Percentiles rank a stretch among this genome's conserved stretches.
Conservation (phyloP, 2,329 filamentous ascomycete genomes). For the Diaporthe sp. region DNA sequence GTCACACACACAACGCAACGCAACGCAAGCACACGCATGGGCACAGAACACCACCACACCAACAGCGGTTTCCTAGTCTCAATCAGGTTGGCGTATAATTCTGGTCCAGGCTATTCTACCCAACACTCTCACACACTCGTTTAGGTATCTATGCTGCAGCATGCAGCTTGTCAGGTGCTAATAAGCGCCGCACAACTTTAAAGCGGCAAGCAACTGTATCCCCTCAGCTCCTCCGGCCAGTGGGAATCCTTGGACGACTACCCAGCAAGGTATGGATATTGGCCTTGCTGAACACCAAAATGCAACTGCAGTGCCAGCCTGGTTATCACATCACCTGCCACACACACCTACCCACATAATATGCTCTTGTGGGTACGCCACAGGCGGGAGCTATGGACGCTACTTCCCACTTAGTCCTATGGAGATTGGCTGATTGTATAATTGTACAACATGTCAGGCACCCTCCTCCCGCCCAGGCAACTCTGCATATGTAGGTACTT, state of each 20-base stretch:
- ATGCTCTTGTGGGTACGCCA: conserved; percentile 2
- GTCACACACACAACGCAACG: neutral
- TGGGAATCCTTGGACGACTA: neutral
- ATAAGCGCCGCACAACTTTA: conserved; percentile 19
- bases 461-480: neutral
- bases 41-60: neutral
- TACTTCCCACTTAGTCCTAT: neutral
- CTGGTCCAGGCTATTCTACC: neutral
- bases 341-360: conserved; percentile 28
- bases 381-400: conserved; percentile 1
- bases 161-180: conserved; percentile 31
- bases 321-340: conserved; percentile 10
- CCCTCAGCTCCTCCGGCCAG: conserved; percentile 13
- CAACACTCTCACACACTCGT: neutral
- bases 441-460: neutral
- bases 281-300: conserved; percentile 2
- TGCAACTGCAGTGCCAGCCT: conserved; percentile 14
- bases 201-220: conserved; percentile 14
- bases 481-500: neutral
- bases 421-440: neutral
- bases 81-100: conserved; percentile 11
- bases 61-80: conserved; percentile 15
- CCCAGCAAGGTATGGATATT: neutral
- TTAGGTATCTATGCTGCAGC: neutral
- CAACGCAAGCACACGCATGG: neutral